Evolutionary conservation across 176 grass and related monocot genomes (phyloP).

Genomic region (Tillandsia fasciculata): DNA sequence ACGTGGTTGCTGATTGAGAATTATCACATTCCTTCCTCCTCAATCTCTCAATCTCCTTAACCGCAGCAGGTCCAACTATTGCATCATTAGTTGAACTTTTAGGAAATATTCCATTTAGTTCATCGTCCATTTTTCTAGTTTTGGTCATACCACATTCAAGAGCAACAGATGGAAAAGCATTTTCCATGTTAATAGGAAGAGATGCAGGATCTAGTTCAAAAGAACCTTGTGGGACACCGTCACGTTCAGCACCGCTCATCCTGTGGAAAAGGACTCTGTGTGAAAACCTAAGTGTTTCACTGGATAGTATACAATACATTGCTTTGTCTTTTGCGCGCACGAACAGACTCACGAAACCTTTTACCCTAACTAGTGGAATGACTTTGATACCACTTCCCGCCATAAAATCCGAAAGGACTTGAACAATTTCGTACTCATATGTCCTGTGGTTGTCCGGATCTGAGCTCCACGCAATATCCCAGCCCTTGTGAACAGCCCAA

Average conservation of each 20-base stretch:
- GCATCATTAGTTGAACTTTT: neutral
- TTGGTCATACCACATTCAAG: conserved; percentile 13
- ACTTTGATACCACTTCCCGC: conserved; percentile 32
- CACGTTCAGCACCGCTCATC: conserved; percentile 61
- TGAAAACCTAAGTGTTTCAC: conserved; percentile 75
- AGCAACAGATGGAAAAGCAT: conserved; percentile 47
- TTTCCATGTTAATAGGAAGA: conserved; percentile 56
- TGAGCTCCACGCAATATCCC: conserved; percentile 64
- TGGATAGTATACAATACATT: conserved; percentile 35
- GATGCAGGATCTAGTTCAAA: conserved; percentile 74
- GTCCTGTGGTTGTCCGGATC: conserved; percentile 58
- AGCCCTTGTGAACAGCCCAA: conserved; percentile 85
- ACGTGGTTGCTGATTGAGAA: conserved; percentile 14
- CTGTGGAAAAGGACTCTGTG: conserved; percentile 58
- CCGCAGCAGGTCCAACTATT: neutral
- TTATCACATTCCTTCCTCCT: conserved; percentile 21
- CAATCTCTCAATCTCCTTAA: neutral
- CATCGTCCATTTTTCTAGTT: conserved; percentile 6
- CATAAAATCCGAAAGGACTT: conserved; percentile 56
- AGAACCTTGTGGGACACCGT: conserved; percentile 62
- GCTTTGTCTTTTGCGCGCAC: conserved; percentile 27
- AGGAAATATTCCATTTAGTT: neutral
- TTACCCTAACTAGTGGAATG: conserved; percentile 62
- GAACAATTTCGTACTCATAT: conserved; percentile 66
- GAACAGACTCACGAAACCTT: conserved; percentile 84